A percentile compares a stretch with the other conserved stretches of the same genome.
phyloP scores from a whole-genome alignment of 768 basidiomycete genomes.

The Chlorophyllum brunneum region DNA sequence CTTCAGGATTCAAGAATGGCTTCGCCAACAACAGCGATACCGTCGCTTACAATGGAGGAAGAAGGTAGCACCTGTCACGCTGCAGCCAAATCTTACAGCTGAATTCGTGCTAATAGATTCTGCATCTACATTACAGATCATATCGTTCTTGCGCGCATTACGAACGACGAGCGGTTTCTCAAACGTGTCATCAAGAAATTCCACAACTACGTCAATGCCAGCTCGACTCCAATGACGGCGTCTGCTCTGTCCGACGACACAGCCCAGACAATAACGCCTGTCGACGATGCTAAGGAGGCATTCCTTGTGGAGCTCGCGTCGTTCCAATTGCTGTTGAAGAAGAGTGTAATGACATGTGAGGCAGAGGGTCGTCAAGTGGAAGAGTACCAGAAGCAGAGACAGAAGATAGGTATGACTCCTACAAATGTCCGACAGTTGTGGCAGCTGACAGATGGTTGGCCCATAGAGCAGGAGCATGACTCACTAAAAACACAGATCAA shows the following conservation, averaged over 20 bases:
- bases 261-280: conserved; percentile 23
- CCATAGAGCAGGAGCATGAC: conserved; percentile 73
- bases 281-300: conserved; percentile 74
- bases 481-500: conserved; percentile 67
- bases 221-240: conserved; percentile 43
- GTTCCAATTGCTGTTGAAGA: conserved; percentile 72
- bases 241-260: conserved; percentile 19
- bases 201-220: conserved; percentile 62
- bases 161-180: conserved; percentile 77
- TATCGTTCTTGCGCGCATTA: conserved; percentile 77
- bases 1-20: conserved; percentile 1
- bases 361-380: conserved; percentile 84
- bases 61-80: conserved; percentile 41
- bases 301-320: conserved; percentile 76
- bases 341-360: conserved; percentile 79
- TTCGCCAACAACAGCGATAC: conserved; percentile 25
- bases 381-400: conserved; percentile 72
- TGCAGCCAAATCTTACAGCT: conserved; percentile 9
- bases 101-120: conserved; percentile 24
- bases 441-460: conserved; percentile 6
- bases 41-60: conserved; percentile 55
- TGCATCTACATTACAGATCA: conserved; percentile 46
- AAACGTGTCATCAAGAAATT: conserved; percentile 80
- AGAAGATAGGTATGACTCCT: conserved; percentile 59
- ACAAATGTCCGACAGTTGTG: conserved; percentile 3